Evolutionary conservation across 495 filamentous ascomycete genomes (phyloP).

Genomic region (Lasiosphaeria ovina): DNA sequence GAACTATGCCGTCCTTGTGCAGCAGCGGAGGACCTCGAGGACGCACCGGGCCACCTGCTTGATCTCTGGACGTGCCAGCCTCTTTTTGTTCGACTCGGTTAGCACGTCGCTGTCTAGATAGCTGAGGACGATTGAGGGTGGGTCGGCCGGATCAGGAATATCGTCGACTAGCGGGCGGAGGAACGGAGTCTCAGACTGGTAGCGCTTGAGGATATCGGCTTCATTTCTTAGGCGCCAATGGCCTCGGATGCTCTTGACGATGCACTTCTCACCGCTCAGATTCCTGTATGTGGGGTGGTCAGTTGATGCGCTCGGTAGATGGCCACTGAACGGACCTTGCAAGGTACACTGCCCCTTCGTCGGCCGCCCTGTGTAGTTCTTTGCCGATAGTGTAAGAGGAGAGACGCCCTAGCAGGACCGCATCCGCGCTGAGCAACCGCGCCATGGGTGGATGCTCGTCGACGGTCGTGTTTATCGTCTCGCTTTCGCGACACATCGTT

Average conservation of each 20-base stretch:
- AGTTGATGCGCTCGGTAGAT: constrained; percentile 9
- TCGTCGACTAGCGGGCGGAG: constrained; percentile 41
- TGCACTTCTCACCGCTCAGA: constrained; percentile 28
- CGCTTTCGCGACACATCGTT: no score
- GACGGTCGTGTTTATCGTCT: no score
- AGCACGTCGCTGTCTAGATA: constrained; percentile 42
- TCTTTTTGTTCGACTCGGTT: constrained; percentile 32
- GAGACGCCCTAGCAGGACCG: constrained; percentile 18
- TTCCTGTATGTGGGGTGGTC: constrained; percentile 22
- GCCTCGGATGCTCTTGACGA: constrained; percentile 37
- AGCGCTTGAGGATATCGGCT: constrained; percentile 40
- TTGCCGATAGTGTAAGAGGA: constrained; percentile 19
- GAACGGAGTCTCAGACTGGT: constrained; percentile 34
- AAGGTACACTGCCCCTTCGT: constrained; percentile 35
- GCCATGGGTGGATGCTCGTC: no score
- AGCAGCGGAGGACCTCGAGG: constrained; percentile 39
- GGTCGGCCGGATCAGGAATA: constrained; percentile 36
- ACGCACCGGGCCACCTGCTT: constrained; percentile 40
- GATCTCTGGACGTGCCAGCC: constrained; percentile 39
- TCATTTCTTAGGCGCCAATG: constrained; percentile 44
- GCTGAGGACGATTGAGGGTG: constrained; percentile 41
- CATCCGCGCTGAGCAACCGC: constrained; percentile 12
- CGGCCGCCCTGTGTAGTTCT: constrained; percentile 18
- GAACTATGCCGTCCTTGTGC: constrained; percentile 40
- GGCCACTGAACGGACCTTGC: constrained; percentile 31